A percentile compares a stretch with the other conserved stretches of the same genome.
Conservation (phyloP, 768 basidiomycete genomes). For the Fomitopsis pulvina region DNA sequence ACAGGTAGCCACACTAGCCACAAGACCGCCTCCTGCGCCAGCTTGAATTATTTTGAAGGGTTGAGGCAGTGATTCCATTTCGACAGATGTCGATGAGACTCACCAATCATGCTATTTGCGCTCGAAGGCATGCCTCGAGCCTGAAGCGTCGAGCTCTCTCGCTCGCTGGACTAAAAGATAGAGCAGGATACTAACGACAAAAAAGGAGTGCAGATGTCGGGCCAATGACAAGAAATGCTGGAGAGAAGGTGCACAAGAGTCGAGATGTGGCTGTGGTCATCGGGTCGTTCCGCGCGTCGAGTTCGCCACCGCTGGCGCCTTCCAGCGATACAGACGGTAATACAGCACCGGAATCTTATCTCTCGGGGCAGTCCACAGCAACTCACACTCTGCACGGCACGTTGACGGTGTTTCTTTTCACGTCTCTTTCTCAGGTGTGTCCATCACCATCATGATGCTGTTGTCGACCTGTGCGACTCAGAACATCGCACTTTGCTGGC, state of each 20-base stretch:
- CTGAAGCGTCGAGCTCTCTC: constrained; percentile 46
- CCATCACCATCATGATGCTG: not conserved
- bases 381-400: too few relatives aligned
- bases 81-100: constrained; percentile 19
- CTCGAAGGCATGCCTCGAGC: constrained; percentile 67
- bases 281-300: not conserved
- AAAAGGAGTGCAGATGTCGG: not conserved
- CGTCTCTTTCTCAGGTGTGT: not conserved
- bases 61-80: constrained; percentile 8
- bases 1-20: constrained; percentile 90
- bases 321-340: too few relatives aligned
- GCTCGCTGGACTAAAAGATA: not conserved
- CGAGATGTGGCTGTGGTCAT: not conserved
- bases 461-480: not conserved
- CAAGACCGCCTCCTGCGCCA: constrained; percentile 92
- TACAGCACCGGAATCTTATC: too few relatives aligned
- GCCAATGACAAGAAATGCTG: not conserved
- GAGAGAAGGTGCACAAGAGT: not conserved
- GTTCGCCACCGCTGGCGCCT: not conserved
- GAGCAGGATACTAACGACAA: not conserved
- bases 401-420: too few relatives aligned
- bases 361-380: too few relatives aligned
- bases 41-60: constrained; percentile 37
- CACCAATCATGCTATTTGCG: constrained; percentile 79
- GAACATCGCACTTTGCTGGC: not conserved